Evolutionary conservation across 2,329 filamentous ascomycete genomes (phyloP), one percentile per base, ranked within the genome.

Genomic region (Ceratocystis harringtonii): DNA sequence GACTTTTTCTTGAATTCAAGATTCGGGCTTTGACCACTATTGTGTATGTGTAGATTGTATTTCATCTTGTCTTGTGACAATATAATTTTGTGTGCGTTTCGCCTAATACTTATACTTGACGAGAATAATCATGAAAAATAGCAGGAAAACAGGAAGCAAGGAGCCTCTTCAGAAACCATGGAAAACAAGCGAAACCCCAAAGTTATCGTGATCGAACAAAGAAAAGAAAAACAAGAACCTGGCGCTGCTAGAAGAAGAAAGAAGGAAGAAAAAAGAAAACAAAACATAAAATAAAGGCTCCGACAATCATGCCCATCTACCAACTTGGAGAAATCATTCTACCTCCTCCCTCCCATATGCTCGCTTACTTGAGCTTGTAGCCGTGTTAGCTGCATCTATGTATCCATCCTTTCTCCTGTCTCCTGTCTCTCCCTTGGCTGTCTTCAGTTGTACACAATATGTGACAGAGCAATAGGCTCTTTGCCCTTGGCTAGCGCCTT

Each of bases 391-490:
- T 12, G 48, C 25, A 52, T 3, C 25, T 3, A 5, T 8, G 48
- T 28, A 28, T 52, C 48, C 48, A 52, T 52, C 22, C 22, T 10
- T 28, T 25, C 5, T 4, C n/a, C n/a, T 25, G 48, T 25, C n/a
- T 50, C n/a, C 7, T n/a, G n/a, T n/a, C n/a, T 19, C 22, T 28
- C 22, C 48, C 19, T 28, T 52, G 25, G 19, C 7, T 52, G 25
- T 25, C 55, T 32, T 58, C 28, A 58, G 55, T 58, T 58, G 15
- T 58, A 58, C 55, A 58, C 55, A 58, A 58, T 58, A n/a, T 58
- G 55, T n/a, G 55, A 58, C 55, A 58, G 17, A 7, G 28, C 55
- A 15, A 36, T 10, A 10, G 55, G 55, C 30, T 58, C 55, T n/a
- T 58, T 58, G 3, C 55, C 55, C 55, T 58, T 58, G 5, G 55